These are phyloP conservation scores for Kodamaea nitidulidarum DNA, from an alignment of 805 yeast species.

Conservation along the genomic window DNA sequence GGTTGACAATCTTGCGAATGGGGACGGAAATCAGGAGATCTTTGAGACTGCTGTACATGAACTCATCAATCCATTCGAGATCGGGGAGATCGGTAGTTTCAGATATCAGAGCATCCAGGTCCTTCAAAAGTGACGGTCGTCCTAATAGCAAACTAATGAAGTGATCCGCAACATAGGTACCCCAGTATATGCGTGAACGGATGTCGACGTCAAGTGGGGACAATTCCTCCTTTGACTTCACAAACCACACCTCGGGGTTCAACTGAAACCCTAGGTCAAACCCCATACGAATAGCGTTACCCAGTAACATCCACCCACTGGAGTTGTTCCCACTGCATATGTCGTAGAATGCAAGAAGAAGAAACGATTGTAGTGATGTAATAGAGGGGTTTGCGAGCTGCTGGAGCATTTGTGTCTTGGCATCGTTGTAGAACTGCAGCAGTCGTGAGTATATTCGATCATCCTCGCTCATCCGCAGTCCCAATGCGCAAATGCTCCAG, in stretches of 20 bases:
- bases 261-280: conserved; percentile 61
- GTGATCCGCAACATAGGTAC: conserved; percentile 61
- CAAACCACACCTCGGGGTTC: conserved; percentile 57
- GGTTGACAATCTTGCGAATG: conserved; percentile 37
- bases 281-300: conserved; percentile 62
- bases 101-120: conserved; percentile 56
- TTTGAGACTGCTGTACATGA: conserved; percentile 31
- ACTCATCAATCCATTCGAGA: conserved; percentile 59
- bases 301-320: conserved; percentile 61
- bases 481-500: conserved; percentile 56
- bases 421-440: conserved; percentile 42
- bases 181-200: conserved; percentile 63
- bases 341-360: conserved; percentile 59
- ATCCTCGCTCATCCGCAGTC: conserved; percentile 47
- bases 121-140: conserved; percentile 51
- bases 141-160: conserved; percentile 58
- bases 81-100: conserved; percentile 59
- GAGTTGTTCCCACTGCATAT: conserved; percentile 56
- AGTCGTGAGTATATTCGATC: conserved; percentile 40
- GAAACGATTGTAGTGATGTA: conserved; percentile 54
- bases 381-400: conserved; percentile 46
- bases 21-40: conserved; percentile 35
- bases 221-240: conserved; percentile 35
- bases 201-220: conserved; percentile 52
- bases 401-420: conserved; percentile 41